Base-by-base conservation (phyloP, 2,329 filamentous ascomycete genomes). In the Xylariaceae sp. region DNA sequence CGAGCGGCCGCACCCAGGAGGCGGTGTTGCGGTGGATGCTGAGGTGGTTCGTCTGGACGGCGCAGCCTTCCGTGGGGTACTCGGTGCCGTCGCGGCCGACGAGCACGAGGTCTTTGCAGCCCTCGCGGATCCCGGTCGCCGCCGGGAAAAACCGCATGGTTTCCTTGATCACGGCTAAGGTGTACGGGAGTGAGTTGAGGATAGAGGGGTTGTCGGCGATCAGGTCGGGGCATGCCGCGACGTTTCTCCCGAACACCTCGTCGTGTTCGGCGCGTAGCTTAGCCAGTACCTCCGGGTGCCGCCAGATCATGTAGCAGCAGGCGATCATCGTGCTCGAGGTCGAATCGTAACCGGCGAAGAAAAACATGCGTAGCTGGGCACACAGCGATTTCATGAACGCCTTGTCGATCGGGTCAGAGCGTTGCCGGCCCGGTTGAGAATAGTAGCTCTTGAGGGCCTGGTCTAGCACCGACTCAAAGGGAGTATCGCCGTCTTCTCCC, bases 131-230 rank as follows among this genome's bases (percentile, higher is more conserved):
- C 2, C 76, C 75, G 48, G 72, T 76, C 0, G 79, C 81, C 1
- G 82, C 76, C 1, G 81, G 81, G 60, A 79, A 82, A 32, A 85
- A 65, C 9, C 83, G 76, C 18, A 85, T 70, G 0, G 77, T 73
- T 68, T 87, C 84, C 61, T 83, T 82, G 58, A 84, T 77, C 19
- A 83, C 77, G 42, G 81, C 82, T 9, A 71, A 73, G 2, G 81
- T 83, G 65, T 83, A 85, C 0, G 75, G 73, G 16, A 86, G 74
- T 23, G 76, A 73, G 65, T 80, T 81, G 51, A 86, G 73, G 14
- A 79, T 72, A 29, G 75, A 67, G 3, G 80, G 75, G 23, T 79
- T 69, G 12, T 73, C 59, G 42, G 71, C 64, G 23, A 83, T 73
- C 50, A 74, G 66, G 2, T 67, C 65, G 26, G 75, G 74, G 3